These are phyloP conservation scores for Sporothrix dimorphospora DNA, from an alignment of 2,329 filamentous ascomycete genomes.

Conservation along the genomic window DNA sequence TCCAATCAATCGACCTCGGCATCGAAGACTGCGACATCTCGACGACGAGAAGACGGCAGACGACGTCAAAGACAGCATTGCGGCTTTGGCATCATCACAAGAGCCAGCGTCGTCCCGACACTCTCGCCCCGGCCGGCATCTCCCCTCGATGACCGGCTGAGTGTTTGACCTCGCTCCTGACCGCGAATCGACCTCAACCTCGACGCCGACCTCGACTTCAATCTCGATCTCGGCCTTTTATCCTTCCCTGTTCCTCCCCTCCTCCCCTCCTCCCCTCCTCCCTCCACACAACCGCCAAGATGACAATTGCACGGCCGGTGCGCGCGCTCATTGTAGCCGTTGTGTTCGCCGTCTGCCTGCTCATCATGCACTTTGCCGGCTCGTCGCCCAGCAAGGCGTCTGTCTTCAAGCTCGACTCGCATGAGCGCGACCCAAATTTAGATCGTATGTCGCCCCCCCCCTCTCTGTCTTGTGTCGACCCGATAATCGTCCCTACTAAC, in stretches of 20 bases:
- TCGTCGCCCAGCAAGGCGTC: constrained; percentile 50
- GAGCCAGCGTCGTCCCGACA: not conserved
- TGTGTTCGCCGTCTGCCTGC: constrained; percentile 70
- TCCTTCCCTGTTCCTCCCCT: not conserved
- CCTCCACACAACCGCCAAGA: constrained; percentile 43
- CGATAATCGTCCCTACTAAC: not conserved
- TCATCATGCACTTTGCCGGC: constrained; percentile 75
- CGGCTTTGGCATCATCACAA: not conserved
- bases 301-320: constrained; percentile 86
- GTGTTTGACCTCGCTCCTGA: not conserved
- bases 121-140: constrained; percentile 14
- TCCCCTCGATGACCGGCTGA: constrained; percentile 22
- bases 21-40: not conserved
- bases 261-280: not conserved
- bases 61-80: not conserved
- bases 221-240: not conserved
- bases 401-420: constrained; percentile 47
- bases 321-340: constrained; percentile 75
- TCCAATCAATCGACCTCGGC: not conserved
- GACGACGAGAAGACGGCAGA: not conserved
- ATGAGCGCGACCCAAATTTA: constrained; percentile 77
- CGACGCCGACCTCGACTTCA: not conserved
- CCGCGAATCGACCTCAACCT: not conserved
- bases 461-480: too few species aligned
- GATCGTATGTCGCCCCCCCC: constrained; percentile 67